Evolutionary conservation across 2,329 filamentous ascomycete species (phyloP).

Genomic region (Ilyonectria mors-panacis): DNA sequence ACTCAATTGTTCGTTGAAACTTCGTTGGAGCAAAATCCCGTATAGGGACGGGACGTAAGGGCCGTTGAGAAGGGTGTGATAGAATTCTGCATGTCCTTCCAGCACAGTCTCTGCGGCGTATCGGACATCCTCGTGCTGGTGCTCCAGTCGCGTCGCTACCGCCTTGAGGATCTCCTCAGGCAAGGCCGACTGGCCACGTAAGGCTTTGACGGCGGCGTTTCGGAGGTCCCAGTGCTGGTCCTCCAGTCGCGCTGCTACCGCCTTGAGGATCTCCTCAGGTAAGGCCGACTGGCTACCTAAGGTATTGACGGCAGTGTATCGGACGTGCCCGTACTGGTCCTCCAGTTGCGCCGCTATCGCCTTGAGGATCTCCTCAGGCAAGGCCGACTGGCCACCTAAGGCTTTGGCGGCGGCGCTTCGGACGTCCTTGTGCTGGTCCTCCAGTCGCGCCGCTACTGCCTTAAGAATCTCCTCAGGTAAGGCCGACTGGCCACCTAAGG

Average conservation of each 20-base stretch:
- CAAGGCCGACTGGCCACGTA: background rate
- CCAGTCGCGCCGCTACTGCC: too few relatives aligned
- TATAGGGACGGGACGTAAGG: background rate
- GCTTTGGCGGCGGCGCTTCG: background rate
- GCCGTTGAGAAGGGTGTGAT: background rate
- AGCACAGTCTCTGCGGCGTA: background rate
- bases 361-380: conserved; percentile 6
- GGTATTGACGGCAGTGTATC: too few relatives aligned
- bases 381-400: background rate
- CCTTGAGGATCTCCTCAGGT: too few relatives aligned
- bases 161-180: conserved; percentile 5
- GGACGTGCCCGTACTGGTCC: too few relatives aligned
- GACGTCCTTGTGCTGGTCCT: too few relatives aligned
- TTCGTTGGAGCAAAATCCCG: background rate
- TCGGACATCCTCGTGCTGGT: background rate
- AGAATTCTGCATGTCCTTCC: background rate
- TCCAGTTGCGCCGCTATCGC: background rate
- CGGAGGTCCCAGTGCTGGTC: too few relatives aligned
- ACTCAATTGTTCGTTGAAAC: background rate
- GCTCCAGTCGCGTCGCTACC: too few relatives aligned
- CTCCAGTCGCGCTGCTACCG: too few relatives aligned
- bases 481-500: background rate
- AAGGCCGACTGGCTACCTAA: too few relatives aligned
- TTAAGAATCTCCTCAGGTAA: too few relatives aligned
- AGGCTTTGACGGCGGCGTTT: background rate